Base-by-base conservation (phyloP, 2,329 filamentous ascomycete genomes). In the Neoascochyta sp. region DNA sequence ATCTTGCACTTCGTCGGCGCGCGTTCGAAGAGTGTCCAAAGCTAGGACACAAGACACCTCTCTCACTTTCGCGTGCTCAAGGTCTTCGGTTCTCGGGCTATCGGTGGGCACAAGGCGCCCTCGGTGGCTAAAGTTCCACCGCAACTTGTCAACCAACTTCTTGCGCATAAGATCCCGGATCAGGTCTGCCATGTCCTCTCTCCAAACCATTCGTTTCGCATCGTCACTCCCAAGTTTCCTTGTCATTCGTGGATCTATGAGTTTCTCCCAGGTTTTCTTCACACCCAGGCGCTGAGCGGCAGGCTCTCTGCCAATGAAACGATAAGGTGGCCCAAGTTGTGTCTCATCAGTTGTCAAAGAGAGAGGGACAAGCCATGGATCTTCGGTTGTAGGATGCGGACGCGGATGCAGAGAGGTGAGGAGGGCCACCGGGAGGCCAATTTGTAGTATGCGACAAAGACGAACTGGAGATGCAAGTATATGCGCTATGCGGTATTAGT, bases 391-490 rank as follows among this genome's bases (percentile, higher is more conserved):
- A 0, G 80, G 79, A 32, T 83, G 71, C 1, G 63, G 51, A 9
- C 78, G 63, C 2, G 78, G 49, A 16, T 71, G 69, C 37, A 86
- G 79, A 17, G 75, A 67, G 32, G 83, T 74, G 4, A 86, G 63
- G 52, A 86, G 82, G 47, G 73, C 78, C 9, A 57, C 60, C 2
- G 83, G 83, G 5, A 86, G 57, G 1, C 52, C 50, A 0, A 57
- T 52, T 0, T 48, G 39, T 1, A 78, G 78, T 17, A 73, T 52
- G 13, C 59, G 49, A 47, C 81, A 85, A 34, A 56, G 46, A 31
- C 83, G 77, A 13, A 81, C 34, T 0, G 78, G 76, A 0, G 74
- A 74, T 16, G 75, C 74, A 13, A 88, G 70, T 5, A 78, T 75
- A 24, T 70, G 70, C 3, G 82, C 81, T 83, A 32, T 15, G 17